A percentile compares a stretch with the other conserved stretches of the same genome.
Conservation (phyloP, 441 rosid species). For the Oxalis stricta region DNA sequence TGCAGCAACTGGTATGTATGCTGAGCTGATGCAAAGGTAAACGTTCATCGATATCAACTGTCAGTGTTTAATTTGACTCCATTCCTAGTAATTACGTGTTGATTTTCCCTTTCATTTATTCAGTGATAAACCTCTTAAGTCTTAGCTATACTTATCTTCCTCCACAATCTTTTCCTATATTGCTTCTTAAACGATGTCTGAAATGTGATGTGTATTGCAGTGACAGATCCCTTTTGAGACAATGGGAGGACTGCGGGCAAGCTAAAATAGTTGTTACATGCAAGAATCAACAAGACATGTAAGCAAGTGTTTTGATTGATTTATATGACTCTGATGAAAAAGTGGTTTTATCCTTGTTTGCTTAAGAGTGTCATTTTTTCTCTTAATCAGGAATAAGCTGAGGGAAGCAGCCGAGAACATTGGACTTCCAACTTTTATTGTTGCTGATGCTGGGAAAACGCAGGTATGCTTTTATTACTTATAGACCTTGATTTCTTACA, state of each 20-base stretch:
- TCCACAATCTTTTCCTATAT: constrained; percentile 2
- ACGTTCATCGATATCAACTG: not conserved
- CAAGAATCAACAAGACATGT: constrained; percentile 86
- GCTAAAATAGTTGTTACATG: constrained; percentile 83
- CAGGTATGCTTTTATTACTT: constrained; percentile 29
- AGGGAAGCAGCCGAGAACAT: constrained; percentile 64
- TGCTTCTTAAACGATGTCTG: constrained; percentile 1
- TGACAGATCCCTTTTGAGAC: constrained; percentile 46
- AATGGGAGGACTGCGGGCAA: constrained; percentile 80
- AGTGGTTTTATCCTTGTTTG: not conserved
- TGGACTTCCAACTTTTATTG: constrained; percentile 80
- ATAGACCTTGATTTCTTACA: not conserved
- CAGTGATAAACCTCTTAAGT: no score
- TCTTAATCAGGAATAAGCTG: constrained; percentile 45
- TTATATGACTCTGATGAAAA: not conserved
- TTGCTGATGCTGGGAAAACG: constrained; percentile 92
- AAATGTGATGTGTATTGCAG: constrained; percentile 28
- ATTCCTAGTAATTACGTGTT: not conserved
- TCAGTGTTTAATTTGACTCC: not conserved
- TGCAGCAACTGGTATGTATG: constrained; percentile 86
- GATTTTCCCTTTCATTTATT: not conserved
- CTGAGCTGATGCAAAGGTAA: constrained; percentile 69
- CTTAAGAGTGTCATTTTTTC: constrained; percentile 1
- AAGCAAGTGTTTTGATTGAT: constrained; percentile 31
- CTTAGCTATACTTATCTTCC: not conserved